Evolutionary conservation across 2,329 filamentous ascomycete species (phyloP), one percentile per base, ranked within the genome.

Genomic region (Fusarium foetens): DNA sequence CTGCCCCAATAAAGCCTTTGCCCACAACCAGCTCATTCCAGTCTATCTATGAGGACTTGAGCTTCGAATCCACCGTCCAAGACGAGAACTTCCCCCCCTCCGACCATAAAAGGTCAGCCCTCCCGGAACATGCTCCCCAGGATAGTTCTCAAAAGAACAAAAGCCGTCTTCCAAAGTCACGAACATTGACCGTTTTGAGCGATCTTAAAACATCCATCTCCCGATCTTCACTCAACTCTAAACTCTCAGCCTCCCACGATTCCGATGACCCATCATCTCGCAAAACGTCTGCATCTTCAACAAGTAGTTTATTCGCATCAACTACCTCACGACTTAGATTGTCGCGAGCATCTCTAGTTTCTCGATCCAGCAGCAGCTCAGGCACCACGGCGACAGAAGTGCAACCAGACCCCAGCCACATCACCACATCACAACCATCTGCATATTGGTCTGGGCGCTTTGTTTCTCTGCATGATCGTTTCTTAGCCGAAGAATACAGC

Each of bases 391-490:
- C 57, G n/a, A 63, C 55, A 21, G 58, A 68, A 17, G 33, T 55
- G 19, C 63, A 72, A 38, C 59, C 71, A 35, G 70, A 81, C 14
- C 77, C 75, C 5, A 73, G 73, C 3, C 77, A 79, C 5, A 78
- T 89, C 19, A 76, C 77, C 55, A 80, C 76, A 0, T 83, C 86
- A 4, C 84, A 87, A 73, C 80, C 84, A 10, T 83, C 85, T 4
- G 79, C 83, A 6, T 92, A 90, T 78, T 92, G 90, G 90, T 82
- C 85, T 16, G 90, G 90, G 23, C 87, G 90, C 42, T 91, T 91
- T 76, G 81, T 85, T 55, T 81, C 87, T 5, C 79, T 91, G 1
- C 83, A 87, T 55, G 89, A 92, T 79, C 84, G 83, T 23, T 78
- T 79, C 21, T 65, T 76, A 6, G 42, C 77, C 6, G 80, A 82